A percentile compares a stretch with the other conserved stretches of the same genome.
Conservation (phyloP, 2,329 filamentous ascomycete species). For the Ceratocystis alfenasii region DNA sequence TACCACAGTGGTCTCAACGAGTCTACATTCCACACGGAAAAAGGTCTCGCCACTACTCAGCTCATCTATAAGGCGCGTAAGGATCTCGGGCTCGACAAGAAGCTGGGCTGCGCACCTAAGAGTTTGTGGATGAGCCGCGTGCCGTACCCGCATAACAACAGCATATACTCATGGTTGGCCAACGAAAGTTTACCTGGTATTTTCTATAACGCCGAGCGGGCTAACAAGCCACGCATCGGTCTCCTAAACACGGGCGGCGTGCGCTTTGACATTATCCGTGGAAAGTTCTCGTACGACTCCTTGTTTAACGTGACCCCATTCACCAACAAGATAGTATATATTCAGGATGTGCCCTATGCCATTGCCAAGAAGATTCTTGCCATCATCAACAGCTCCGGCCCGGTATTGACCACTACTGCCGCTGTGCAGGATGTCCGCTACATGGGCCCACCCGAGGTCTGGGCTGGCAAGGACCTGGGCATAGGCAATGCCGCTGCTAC, state of each 20-base stretch:
- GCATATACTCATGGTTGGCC: conserved; percentile 72
- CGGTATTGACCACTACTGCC: conserved; percentile 33
- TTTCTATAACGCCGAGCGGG: conserved; percentile 45
- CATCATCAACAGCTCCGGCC: conserved; percentile 44
- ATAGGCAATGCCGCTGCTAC: background rate
- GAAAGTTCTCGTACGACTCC: conserved; percentile 76
- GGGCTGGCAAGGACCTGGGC: conserved; percentile 25
- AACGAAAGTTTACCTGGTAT: conserved; percentile 60
- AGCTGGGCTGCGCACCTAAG: conserved; percentile 71
- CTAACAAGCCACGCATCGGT: conserved; percentile 53
- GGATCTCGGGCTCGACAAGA: conserved; percentile 57
- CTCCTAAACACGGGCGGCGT: conserved; percentile 84
- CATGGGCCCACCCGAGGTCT: conserved; percentile 40
- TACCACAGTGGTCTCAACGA: conserved; percentile 66
- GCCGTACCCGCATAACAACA: conserved; percentile 59
- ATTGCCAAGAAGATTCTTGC: conserved; percentile 58
- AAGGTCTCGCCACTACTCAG: conserved; percentile 58
- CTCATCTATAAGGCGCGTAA: conserved; percentile 59
- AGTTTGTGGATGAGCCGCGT: conserved; percentile 72
- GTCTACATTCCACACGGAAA: conserved; percentile 61
- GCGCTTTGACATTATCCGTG: conserved; percentile 91
- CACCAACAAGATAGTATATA: conserved; percentile 60
- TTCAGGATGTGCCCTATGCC: conserved; percentile 69
- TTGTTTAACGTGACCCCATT: conserved; percentile 85
- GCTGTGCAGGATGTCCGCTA: conserved; percentile 34